A percentile compares a stretch with the other conserved stretches of the same genome.
phyloP scores from a whole-genome alignment of 73 alveolate genomes.

The Paramecium primaurelia region DNA sequence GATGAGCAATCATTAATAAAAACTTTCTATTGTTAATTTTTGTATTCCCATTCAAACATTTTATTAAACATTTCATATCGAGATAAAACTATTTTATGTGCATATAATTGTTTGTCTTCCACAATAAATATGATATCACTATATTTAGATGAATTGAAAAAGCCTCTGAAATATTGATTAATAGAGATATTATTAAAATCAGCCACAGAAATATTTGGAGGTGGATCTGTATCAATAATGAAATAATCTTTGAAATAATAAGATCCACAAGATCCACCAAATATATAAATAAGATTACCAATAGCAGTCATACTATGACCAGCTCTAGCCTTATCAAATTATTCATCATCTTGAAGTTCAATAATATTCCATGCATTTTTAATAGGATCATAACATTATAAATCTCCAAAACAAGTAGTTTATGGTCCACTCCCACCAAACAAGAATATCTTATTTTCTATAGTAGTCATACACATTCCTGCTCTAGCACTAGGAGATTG shows the following conservation, averaged over 20 bases:
- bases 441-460: slow-evolving; percentile 70
- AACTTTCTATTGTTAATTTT: slow-evolving; percentile 57
- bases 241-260: slow-evolving; percentile 71
- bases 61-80: slow-evolving; percentile 67
- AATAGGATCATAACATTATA: slow-evolving; percentile 73
- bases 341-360: slow-evolving; percentile 59
- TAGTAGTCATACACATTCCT: slow-evolving; percentile 83
- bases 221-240: slow-evolving; percentile 80
- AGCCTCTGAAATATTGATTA: slow-evolving; percentile 51
- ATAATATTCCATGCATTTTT: slow-evolving; percentile 64
- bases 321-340: slow-evolving; percentile 80
- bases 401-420: slow-evolving; percentile 82
- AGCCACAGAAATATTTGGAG: slow-evolving; percentile 62
- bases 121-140: slow-evolving; percentile 77
- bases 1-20: slow-evolving; percentile 67
- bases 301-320: slow-evolving; percentile 84
- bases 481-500: slow-evolving; percentile 87
- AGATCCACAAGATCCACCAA: slow-evolving; percentile 91
- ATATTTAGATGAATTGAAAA: slow-evolving; percentile 67
- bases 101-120: slow-evolving; percentile 76
- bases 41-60: slow-evolving; percentile 75
- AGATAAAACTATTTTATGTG: slow-evolving; percentile 81
- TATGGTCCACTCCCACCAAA: slow-evolving; percentile 94
- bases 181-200: slow-evolving; percentile 46
- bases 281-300: slow-evolving; percentile 65